Evolutionary conservation across 441 rosid species (phyloP), one percentile per base, ranked within the genome.

Genomic region (Mallotus japonicus): DNA sequence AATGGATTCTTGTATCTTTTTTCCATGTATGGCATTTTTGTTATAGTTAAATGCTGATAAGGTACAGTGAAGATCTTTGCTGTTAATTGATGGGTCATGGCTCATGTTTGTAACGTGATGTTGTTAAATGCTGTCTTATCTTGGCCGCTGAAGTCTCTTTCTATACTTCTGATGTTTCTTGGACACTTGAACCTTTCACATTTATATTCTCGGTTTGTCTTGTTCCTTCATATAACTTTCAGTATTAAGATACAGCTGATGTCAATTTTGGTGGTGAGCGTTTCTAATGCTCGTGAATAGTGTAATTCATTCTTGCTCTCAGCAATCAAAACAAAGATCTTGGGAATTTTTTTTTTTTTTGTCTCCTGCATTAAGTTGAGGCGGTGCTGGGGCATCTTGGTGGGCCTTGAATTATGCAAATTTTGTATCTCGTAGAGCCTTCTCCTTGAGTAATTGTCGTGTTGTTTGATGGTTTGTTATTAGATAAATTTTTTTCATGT

Each of bases 71-170:
- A 65, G 78, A 37, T 62, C 79, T 79, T 42, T 72, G 80, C 54
- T 74, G 64, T 71, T 71, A 68, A 63, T 77, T 75, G 32, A 67
- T 76, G 69, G 75, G 61, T 62, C 28, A n/a, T 64, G 57, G 68
- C 37, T 37, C 40, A 37, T 37, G 40, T 37, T 32, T 62, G 67
- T 54, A 64, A 73, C 53, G 71, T 56, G 14, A 53, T 81, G 10
- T 67, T 20, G 70, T 74, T 62, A 47, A 66, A 17, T 69, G 51
- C 69, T 24, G 53, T 53, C 62, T 37, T n/a, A 15, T 44, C 32
- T 51, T 73, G 24, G 55, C 50, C 73, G 12, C 50, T 34, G 14
- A 65, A 66, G 58, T 58, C 22, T 77, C 66, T 71, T 37, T 56
- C 57, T 59, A 19, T 56, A 8, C 9, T 20, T 56, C 32, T 37